A percentile compares a stretch with the other conserved stretches of the same genome.
Evolutionary conservation across 768 basidiomycete species (phyloP).

Genomic region (Mrakia blollopis): DNA sequence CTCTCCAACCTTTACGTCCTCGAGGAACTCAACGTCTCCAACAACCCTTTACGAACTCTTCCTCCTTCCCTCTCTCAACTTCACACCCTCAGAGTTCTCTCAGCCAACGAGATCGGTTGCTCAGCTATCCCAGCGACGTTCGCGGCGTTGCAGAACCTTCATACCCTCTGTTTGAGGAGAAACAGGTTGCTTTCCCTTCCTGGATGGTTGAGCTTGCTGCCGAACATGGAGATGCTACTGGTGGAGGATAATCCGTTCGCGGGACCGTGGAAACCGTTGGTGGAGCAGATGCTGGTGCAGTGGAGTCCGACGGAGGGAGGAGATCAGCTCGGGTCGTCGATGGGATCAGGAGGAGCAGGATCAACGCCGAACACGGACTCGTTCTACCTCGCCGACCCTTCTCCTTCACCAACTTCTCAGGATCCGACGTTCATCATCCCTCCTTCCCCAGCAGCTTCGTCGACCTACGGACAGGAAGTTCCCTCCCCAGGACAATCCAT

Average conservation of each 20-base stretch:
- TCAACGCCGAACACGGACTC: conserved; percentile 12
- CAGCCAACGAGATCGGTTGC: conserved; percentile 86
- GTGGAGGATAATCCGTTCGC: conserved; percentile 97
- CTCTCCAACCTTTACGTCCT: conserved; percentile 73
- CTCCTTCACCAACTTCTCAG: not conserved
- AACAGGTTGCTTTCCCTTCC: conserved; percentile 86
- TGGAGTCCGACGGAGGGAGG: conserved; percentile 9
- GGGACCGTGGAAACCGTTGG: conserved; percentile 80
- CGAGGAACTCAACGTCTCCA: conserved; percentile 89
- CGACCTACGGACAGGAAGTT: not conserved
- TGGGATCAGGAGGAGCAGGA: not conserved
- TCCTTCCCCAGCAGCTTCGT: conserved; percentile 2
- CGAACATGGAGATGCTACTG: conserved; percentile 70
- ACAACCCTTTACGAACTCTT: conserved; percentile 85
- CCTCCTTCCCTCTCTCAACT: conserved; percentile 80
- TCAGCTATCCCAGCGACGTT: conserved; percentile 68
- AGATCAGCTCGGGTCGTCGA: not conserved
- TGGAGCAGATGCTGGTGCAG: conserved; percentile 19
- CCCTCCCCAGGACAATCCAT: not conserved
- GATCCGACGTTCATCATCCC: not conserved
- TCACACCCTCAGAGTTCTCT: conserved; percentile 72
- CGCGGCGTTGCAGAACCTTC: conserved; percentile 67
- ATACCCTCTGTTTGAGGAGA: conserved; percentile 66
- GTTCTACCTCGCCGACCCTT: not conserved
- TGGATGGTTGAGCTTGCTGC: conserved; percentile 90